These are phyloP conservation scores for Hypoxylon sp. DNA, from an alignment of 2,329 filamentous ascomycete species.

Conservation along the genomic window DNA sequence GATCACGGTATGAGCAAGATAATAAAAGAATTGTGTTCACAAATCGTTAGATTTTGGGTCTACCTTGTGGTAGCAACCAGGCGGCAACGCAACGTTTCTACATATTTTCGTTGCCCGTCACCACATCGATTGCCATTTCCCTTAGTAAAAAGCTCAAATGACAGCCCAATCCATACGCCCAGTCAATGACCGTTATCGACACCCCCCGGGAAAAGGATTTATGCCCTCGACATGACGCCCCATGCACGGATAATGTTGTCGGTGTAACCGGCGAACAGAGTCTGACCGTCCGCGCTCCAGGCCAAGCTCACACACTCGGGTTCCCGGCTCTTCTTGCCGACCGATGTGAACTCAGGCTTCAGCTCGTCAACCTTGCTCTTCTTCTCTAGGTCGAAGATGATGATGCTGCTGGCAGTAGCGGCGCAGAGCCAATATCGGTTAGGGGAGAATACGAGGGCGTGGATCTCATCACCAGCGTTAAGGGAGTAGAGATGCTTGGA, in stretches of 20 bases:
- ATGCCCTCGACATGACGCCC: constrained; percentile 97
- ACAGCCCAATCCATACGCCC: constrained; percentile 55
- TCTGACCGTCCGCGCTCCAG: constrained; percentile 99
- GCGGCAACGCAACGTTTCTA: constrained; percentile 47
- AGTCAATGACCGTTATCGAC: constrained; percentile 54
- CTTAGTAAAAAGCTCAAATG: constrained; percentile 55
- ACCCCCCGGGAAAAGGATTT: constrained; percentile 56
- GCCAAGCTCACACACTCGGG: constrained; percentile 98
- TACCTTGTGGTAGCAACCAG: constrained; percentile 52
- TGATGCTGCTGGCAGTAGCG: constrained; percentile 96
- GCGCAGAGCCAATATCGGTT: constrained; percentile 99
- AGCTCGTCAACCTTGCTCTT: constrained; percentile 99
- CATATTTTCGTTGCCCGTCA: constrained; percentile 49
- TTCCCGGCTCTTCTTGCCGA: constrained; percentile 99
- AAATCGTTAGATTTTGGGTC: constrained; percentile 53
- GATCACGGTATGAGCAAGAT: background rate
- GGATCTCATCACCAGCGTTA: constrained; percentile 99
- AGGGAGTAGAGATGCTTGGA: constrained; percentile 99
- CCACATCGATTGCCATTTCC: constrained; percentile 53
- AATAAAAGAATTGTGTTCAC: constrained; percentile 48
- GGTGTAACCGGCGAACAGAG: constrained; percentile 99
- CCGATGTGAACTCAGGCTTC: constrained; percentile 96
- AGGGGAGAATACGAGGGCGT: constrained; percentile 99
- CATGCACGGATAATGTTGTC: constrained; percentile 99
- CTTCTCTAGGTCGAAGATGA: constrained; percentile 99